Percentiles rank a stretch among this genome's conserved stretches.
Evolutionary conservation across 306 rosid genomes (phyloP).

Genomic region (Quercus gilva): DNA sequence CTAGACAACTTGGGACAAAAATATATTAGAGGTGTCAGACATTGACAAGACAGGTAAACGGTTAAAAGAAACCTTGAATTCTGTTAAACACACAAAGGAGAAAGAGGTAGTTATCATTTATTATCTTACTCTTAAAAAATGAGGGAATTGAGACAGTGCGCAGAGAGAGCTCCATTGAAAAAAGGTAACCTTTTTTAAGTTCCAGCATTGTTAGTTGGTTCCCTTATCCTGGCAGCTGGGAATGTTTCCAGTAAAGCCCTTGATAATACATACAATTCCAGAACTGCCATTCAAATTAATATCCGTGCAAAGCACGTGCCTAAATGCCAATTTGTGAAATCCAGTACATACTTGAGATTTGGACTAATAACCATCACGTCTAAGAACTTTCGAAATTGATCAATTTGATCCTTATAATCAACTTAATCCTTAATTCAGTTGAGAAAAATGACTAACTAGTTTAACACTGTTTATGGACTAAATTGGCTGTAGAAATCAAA

Average conservation of each 20-base stretch:
- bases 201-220: neutral
- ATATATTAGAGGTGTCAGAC: too few species aligned
- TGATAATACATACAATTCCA: neutral
- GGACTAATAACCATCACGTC: too few species aligned
- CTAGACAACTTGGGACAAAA: neutral
- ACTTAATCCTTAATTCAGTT: too few species aligned
- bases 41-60: neutral
- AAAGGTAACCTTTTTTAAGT: neutral
- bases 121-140: constrained; percentile 46
- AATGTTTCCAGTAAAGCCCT: neutral
- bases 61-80: neutral
- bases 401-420: too few species aligned
- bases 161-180: constrained; percentile 51
- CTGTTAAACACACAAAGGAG: neutral
- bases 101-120: neutral
- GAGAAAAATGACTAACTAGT: too few species aligned
- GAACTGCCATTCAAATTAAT: neutral
- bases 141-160: constrained; percentile 31
- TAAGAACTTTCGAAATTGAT: too few species aligned
- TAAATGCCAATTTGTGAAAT: neutral
- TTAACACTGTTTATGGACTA: too few species aligned
- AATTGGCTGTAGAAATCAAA: too few species aligned
- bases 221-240: constrained; percentile 16
- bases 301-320: neutral
- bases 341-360: too few species aligned